Evolutionary conservation across 164 flowering plant genomes (phyloP).

Genomic region (Vitis rotundifolia): DNA sequence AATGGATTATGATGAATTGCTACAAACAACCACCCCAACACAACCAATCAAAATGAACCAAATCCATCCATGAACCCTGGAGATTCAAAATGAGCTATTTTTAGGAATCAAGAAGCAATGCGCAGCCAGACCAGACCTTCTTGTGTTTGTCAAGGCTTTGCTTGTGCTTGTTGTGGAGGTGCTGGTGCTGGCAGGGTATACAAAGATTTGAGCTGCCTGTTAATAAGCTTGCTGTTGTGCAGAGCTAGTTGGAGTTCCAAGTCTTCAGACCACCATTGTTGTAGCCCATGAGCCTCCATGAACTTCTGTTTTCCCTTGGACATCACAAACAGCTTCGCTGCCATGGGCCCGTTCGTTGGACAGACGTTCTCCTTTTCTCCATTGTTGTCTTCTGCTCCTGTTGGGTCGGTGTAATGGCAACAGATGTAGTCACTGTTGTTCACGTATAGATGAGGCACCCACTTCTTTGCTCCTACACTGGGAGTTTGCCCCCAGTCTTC

Average conservation of each 20-base stretch:
- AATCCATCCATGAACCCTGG: too few relatives aligned
- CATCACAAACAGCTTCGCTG: conserved; percentile 84
- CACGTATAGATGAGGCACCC: conserved; percentile 76
- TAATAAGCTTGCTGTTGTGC: conserved; percentile 72
- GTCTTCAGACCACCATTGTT: conserved; percentile 98
- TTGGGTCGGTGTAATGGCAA: conserved; percentile 66
- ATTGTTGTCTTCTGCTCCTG: conserved; percentile 18
- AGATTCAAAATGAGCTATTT: conserved; percentile 9
- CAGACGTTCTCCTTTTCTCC: conserved; percentile 45
- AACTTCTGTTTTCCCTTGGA: conserved; percentile 90
- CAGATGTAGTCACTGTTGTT: conserved; percentile 94
- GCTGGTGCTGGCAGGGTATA: conserved; percentile 39
- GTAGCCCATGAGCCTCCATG: conserved; percentile 87
- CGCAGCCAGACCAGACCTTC: not conserved
- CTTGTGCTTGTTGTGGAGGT: conserved; percentile 23
- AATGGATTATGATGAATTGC: too few relatives aligned
- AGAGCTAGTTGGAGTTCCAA: conserved; percentile 73
- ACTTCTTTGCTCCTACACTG: conserved; percentile 38
- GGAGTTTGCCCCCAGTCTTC: conserved; percentile 22
- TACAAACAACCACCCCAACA: too few relatives aligned
- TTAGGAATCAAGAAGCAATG: not conserved
- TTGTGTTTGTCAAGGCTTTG: conserved; percentile 19
- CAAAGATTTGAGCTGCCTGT: conserved; percentile 76
- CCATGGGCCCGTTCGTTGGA: conserved; percentile 30
- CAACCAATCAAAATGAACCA: too few relatives aligned